These are phyloP conservation scores for Kodamaea lidongshanica DNA, from an alignment of 805 yeast species.

Conservation along the genomic window DNA sequence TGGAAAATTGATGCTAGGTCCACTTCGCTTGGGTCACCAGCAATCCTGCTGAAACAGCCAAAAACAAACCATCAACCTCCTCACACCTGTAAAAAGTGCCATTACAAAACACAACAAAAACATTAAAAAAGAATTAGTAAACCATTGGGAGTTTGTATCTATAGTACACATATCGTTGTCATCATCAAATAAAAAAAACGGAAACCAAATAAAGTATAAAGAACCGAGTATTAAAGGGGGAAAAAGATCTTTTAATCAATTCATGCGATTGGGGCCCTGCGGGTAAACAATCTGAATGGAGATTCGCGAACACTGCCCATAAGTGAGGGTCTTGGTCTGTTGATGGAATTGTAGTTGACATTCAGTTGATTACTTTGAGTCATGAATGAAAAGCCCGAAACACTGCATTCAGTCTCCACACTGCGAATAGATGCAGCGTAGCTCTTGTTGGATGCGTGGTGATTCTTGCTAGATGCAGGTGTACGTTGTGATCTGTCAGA, in stretches of 20 bases:
- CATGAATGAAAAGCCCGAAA: conserved; percentile 8
- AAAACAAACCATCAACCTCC: too few species aligned
- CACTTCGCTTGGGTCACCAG: too few species aligned
- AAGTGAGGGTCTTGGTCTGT: conserved; percentile 1
- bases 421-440: conserved; percentile 5
- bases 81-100: too few species aligned
- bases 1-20: too few species aligned
- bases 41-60: too few species aligned
- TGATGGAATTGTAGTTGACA: conserved; percentile 2
- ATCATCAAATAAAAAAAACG: conserved; percentile 5
- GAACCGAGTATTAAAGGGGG: conserved; percentile 1
- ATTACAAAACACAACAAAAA: conserved; percentile 4
- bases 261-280: conserved; percentile 1
- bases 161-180: conserved; percentile 7
- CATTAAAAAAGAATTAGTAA: conserved; percentile 1
- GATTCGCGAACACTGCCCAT: conserved; percentile 4
- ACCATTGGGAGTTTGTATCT: conserved; percentile 7
- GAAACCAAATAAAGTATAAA: conserved; percentile 1
- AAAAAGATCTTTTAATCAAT: conserved; percentile 1
- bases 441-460: conserved; percentile 1
- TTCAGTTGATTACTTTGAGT: conserved; percentile 4
- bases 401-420: conserved; percentile 1
- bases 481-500: neutral
- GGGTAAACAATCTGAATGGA: conserved; percentile 7
- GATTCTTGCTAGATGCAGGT: too few species aligned